These are phyloP conservation scores for Tuber borchii DNA, from an alignment of 495 filamentous ascomycete genomes.

Conservation along the genomic window DNA sequence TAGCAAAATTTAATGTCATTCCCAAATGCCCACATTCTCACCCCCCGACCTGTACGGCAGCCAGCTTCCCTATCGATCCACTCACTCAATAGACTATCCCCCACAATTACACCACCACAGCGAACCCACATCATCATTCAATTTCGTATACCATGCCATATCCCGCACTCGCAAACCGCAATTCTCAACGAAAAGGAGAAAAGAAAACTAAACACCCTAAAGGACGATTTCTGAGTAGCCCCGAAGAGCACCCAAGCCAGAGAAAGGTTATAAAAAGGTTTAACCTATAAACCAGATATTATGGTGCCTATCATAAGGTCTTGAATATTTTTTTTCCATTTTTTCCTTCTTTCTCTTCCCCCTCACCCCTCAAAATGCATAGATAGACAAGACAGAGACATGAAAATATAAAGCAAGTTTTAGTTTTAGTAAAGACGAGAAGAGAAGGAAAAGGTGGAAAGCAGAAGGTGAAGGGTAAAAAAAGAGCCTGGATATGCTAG, in stretches of 20 bases:
- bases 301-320: neutral
- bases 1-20: neutral
- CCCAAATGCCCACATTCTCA: neutral
- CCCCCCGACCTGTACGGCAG: neutral
- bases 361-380: constrained; percentile 2
- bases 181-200: neutral
- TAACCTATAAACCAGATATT: neutral
- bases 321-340: neutral
- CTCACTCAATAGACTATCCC: constrained; percentile 5
- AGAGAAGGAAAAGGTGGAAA: neutral
- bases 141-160: neutral
- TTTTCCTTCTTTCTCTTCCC: neutral
- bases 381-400: constrained; percentile 11
- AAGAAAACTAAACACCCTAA: neutral
- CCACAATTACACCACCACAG: constrained; percentile 11
- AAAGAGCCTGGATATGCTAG: constrained; percentile 21
- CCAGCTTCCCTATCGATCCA: neutral
- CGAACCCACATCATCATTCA: neutral
- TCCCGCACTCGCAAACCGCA: neutral
- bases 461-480: constrained; percentile 10
- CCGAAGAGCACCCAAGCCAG: neutral
- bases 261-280: neutral
- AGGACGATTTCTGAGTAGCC: neutral
- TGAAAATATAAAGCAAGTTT: constrained; percentile 21
- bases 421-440: neutral